phyloP scores from a whole-genome alignment of 148 eudicot genomes.

The Vaccinium macrocarpon region DNA sequence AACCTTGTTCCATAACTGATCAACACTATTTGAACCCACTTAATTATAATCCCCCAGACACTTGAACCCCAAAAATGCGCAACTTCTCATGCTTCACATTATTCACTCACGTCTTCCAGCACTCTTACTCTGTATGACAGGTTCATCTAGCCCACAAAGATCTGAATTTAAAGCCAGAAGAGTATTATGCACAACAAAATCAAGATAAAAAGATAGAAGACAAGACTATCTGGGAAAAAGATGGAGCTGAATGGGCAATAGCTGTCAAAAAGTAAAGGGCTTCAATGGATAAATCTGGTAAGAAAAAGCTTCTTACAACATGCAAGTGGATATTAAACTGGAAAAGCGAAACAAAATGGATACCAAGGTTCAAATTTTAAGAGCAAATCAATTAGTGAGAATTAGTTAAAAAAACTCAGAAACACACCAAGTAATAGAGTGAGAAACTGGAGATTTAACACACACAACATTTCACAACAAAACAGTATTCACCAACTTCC shows the following conservation, averaged over 20 bases:
- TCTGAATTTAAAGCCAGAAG: neutral
- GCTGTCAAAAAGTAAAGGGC: neutral
- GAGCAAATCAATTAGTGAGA: neutral
- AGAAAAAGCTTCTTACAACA: neutral
- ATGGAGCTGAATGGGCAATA: neutral
- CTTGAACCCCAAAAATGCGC: neutral
- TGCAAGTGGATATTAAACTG: constrained; percentile 1
- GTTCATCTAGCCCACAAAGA: neutral
- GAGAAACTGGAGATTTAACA: neutral
- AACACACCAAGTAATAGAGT: neutral
- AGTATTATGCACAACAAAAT: neutral
- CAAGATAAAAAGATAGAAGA: neutral
- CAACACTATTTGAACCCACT: neutral
- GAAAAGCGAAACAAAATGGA: neutral
- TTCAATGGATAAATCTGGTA: neutral
- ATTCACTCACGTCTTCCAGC: neutral
- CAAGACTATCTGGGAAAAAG: neutral
- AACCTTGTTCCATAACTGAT: constrained; percentile 30
- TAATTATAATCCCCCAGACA: constrained; percentile 1
- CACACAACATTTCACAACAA: neutral
- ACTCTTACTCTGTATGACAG: neutral
- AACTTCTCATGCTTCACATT: neutral
- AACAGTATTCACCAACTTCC: neutral
- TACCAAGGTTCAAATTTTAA: neutral
- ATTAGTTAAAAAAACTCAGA: neutral